These are phyloP conservation scores for Halenospora varia DNA, from an alignment of 495 filamentous ascomycete species.

Conservation along the genomic window DNA sequence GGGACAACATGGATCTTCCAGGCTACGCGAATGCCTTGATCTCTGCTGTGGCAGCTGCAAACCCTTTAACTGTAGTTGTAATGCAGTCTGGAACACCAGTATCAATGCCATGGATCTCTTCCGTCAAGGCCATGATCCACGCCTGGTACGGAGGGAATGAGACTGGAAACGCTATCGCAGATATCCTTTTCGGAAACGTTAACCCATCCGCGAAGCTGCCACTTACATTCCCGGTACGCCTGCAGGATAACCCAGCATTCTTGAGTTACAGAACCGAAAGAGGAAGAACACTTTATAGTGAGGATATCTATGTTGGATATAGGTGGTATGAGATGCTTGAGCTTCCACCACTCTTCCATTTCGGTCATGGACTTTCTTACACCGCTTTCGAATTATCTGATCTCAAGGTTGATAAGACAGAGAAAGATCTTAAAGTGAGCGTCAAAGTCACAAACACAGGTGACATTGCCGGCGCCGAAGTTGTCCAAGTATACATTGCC, in stretches of 20 bases:
- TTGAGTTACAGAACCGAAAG: slow-evolving; percentile 54
- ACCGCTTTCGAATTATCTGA: slow-evolving; percentile 67
- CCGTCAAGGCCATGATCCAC: slow-evolving; percentile 56
- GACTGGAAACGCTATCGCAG: slow-evolving; percentile 56
- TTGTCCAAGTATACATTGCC: slow-evolving; percentile 71
- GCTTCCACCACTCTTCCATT: slow-evolving; percentile 67
- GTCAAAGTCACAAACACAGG: slow-evolving; percentile 70
- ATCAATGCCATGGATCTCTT: slow-evolving; percentile 52
- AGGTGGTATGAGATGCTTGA: slow-evolving; percentile 61
- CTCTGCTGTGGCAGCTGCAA: slow-evolving; percentile 47
- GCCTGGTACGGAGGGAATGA: slow-evolving; percentile 68
- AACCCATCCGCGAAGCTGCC: slow-evolving; percentile 66
- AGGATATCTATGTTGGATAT: slow-evolving; percentile 66
- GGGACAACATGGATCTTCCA: slow-evolving; percentile 33
- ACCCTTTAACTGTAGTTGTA: slow-evolving; percentile 60
- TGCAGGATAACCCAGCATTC: slow-evolving; percentile 73
- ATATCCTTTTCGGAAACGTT: slow-evolving; percentile 61
- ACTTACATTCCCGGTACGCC: slow-evolving; percentile 61
- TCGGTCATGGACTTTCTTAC: slow-evolving; percentile 81
- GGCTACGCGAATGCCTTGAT: slow-evolving; percentile 56
- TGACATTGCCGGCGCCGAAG: slow-evolving; percentile 60
- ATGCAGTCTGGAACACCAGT: slow-evolving; percentile 57
- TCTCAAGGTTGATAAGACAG: slow-evolving; percentile 40
- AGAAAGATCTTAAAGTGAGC: slow-evolving; percentile 51
- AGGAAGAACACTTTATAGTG: slow-evolving; percentile 59